Conservation (phyloP, 495 filamentous ascomycete species). For the Geoglossum glabrum region DNA sequence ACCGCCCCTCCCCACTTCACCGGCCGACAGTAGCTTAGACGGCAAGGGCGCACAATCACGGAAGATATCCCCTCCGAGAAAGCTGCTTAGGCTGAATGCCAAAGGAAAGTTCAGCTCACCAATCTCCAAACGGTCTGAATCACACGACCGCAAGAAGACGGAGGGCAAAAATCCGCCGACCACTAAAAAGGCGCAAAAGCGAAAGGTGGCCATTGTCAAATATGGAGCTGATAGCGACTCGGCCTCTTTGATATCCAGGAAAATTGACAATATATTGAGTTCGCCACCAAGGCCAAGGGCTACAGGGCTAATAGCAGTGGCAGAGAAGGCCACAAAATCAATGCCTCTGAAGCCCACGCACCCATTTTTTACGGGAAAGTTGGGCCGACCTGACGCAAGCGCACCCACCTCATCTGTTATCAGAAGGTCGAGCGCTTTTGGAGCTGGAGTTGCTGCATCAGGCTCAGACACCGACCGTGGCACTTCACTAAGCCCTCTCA, state of each 20-base stretch:
- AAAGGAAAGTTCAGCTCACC: slow-evolving; percentile 4
- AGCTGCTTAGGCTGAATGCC: slow-evolving; percentile 4
- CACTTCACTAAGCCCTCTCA: neutral
- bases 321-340: neutral
- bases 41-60: neutral
- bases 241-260: neutral
- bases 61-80: neutral
- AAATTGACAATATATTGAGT: slow-evolving; percentile 2
- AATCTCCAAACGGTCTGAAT: neutral
- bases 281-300: neutral
- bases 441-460: neutral
- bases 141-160: neutral
- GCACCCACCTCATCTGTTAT: neutral
- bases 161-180: neutral
- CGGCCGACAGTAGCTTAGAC: neutral
- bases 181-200: neutral
- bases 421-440: neutral
- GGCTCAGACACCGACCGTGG: neutral
- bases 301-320: neutral
- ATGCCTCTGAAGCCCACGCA: slow-evolving; percentile 2
- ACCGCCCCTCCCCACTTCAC: neutral
- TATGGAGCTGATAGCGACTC: neutral
- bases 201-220: slow-evolving; percentile 1
- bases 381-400: neutral
- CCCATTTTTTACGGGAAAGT: slow-evolving; percentile 5